phyloP scores from a whole-genome alignment of 495 filamentous ascomycete genomes.

The Penicillium taxi region DNA sequence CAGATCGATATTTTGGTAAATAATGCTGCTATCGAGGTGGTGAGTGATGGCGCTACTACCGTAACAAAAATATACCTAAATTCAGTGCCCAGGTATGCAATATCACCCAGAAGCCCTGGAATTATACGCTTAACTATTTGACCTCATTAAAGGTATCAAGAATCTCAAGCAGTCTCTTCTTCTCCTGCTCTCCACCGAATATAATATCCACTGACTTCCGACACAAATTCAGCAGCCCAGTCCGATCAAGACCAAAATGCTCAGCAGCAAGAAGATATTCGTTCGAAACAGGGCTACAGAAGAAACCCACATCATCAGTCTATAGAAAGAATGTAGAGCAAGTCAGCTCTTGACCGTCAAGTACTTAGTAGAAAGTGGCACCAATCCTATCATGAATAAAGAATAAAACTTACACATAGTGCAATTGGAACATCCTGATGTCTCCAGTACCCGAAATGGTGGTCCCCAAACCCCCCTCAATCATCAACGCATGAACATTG shows the following conservation, averaged over 20 bases:
- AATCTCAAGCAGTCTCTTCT: slow-evolving; percentile 45
- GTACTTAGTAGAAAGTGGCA: no score
- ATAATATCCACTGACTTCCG: slow-evolving; percentile 52
- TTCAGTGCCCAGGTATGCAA: no score
- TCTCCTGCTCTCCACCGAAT: slow-evolving; percentile 57
- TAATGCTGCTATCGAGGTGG: slow-evolving; percentile 1
- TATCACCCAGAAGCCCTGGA: no score
- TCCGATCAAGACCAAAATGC: slow-evolving; percentile 53
- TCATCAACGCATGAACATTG: slow-evolving; percentile 72
- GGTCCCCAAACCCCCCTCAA: slow-evolving; percentile 57
- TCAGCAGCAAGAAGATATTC: slow-evolving; percentile 68
- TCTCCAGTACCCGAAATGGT: slow-evolving; percentile 69
- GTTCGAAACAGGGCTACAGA: slow-evolving; percentile 69
- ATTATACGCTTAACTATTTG: not conserved
- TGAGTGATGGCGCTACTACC: no score
- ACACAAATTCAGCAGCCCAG: slow-evolving; percentile 50
- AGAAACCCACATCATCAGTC: slow-evolving; percentile 86
- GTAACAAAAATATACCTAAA: no score
- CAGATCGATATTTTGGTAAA: slow-evolving; percentile 7
- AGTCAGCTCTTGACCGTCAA: slow-evolving; percentile 3
- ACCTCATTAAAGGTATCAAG: slow-evolving; percentile 28
- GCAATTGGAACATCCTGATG: slow-evolving; percentile 44
- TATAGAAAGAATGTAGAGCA: slow-evolving; percentile 19
- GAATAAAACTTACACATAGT: slow-evolving; percentile 47
- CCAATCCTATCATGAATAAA: slow-evolving; percentile 2